Percentiles rank a stretch among this genome's conserved stretches.
These are phyloP conservation scores for Castanea crenata DNA, from an alignment of 306 rosid genomes.

Conservation along the genomic window DNA sequence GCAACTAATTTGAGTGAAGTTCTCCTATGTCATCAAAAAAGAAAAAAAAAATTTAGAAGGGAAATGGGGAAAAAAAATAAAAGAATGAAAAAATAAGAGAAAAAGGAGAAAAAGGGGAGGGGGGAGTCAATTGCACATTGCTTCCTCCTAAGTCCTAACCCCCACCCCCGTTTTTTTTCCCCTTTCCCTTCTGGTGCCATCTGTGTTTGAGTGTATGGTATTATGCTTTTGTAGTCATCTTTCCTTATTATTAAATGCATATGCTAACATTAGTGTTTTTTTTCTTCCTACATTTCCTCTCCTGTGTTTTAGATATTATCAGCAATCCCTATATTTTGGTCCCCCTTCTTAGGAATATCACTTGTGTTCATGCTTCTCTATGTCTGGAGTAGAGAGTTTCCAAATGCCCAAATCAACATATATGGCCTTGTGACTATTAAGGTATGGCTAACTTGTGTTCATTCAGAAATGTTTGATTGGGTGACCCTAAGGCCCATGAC, in stretches of 20 bases:
- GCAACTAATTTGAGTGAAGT: too few species aligned
- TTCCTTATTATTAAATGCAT: constrained; percentile 8
- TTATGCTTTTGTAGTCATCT: background rate
- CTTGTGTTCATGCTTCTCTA: constrained; percentile 95
- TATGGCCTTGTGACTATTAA: constrained; percentile 91
- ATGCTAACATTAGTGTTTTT: constrained; percentile 11
- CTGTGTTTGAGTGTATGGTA: background rate
- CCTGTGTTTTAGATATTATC: constrained; percentile 53
- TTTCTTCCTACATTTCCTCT: constrained; percentile 4
- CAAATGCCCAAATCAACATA: constrained; percentile 74
- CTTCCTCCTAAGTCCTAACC: background rate
- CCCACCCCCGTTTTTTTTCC: background rate
- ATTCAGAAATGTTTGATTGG: background rate
- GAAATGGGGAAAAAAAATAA: background rate
- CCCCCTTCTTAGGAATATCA: constrained; percentile 69
- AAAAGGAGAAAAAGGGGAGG: background rate
- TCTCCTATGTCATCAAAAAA: too few species aligned
- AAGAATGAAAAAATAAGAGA: background rate
- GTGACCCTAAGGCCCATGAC: background rate
- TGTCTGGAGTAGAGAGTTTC: constrained; percentile 98
- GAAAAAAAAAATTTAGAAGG: background rate
- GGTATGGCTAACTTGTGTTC: constrained; percentile 38
- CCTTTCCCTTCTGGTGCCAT: constrained; percentile 1
- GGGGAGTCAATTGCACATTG: background rate
- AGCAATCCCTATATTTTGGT: constrained; percentile 57